Percentiles rank a stretch among this genome's conserved stretches.
These are phyloP conservation scores for Xylariaceae sp. DNA, from an alignment of 2,329 filamentous ascomycete species.

Conservation along the genomic window DNA sequence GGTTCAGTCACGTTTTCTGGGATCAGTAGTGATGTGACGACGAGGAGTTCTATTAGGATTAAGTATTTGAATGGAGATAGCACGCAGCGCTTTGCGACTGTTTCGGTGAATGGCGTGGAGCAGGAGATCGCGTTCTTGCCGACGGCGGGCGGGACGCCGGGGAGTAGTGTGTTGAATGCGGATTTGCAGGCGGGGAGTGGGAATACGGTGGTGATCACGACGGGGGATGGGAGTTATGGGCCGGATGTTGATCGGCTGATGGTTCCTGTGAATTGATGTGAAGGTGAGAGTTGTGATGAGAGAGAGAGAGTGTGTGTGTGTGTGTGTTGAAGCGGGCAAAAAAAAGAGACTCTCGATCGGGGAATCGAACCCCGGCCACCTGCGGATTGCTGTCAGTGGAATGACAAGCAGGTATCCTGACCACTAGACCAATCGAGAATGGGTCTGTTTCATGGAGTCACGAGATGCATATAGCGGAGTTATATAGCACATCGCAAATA, in stretches of 20 bases:
- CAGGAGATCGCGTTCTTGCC: constrained; percentile 52
- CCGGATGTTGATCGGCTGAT: constrained; percentile 51
- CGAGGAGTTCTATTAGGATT: constrained; percentile 48
- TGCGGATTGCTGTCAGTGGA: constrained; percentile 14
- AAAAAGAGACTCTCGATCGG: constrained; percentile 31
- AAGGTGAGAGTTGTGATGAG: too few species aligned
- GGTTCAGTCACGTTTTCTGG: constrained; percentile 45
- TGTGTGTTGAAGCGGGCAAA: neutral
- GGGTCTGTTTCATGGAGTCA: too few species aligned
- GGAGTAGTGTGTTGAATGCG: constrained; percentile 43
- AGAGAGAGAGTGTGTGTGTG: too few species aligned
- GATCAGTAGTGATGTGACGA: constrained; percentile 40
- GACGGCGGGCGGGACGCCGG: constrained; percentile 39
- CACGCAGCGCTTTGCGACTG: constrained; percentile 46
- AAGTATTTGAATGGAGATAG: constrained; percentile 53
- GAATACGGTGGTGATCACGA: constrained; percentile 46
- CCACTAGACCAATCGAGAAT: constrained; percentile 2
- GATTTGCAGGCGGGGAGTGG: constrained; percentile 41
- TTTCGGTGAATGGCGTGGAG: constrained; percentile 50
- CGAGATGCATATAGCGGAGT: too few species aligned
- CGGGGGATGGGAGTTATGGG: constrained; percentile 38
- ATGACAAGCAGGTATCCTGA: constrained; percentile 1
- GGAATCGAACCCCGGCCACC: constrained; percentile 34
- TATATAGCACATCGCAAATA: too few species aligned
- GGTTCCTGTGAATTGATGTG: constrained; percentile 37